phyloP scores from a whole-genome alignment of 1,284 basidiomycete genomes.

The Waitea zeae region DNA sequence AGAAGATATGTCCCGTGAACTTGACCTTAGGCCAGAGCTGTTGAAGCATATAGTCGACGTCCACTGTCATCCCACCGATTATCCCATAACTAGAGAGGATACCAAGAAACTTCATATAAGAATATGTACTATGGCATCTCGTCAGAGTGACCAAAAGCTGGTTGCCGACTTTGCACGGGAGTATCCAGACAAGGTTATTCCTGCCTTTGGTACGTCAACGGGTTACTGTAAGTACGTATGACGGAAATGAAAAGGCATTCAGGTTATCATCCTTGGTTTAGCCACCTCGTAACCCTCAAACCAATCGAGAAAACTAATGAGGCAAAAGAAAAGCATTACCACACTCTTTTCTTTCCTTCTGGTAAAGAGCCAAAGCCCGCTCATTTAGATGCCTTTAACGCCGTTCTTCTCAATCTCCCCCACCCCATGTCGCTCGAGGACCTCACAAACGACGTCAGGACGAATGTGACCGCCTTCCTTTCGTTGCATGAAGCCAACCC shows the following conservation, averaged over 20 bases:
- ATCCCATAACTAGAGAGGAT: slow-evolving; percentile 23
- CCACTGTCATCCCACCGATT: slow-evolving; percentile 71
- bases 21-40: too few relatives aligned
- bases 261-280: slow-evolving; percentile 81
- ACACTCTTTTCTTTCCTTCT: slow-evolving; percentile 33
- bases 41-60: slow-evolving; percentile 54
- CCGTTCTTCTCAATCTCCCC: slow-evolving; percentile 39
- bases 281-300: slow-evolving; percentile 43
- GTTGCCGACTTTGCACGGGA: slow-evolving; percentile 40
- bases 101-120: slow-evolving; percentile 38
- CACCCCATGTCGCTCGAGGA: slow-evolving; percentile 37
- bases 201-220: slow-evolving; percentile 55
- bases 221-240: slow-evolving; percentile 1
- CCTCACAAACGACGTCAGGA: slow-evolving; percentile 34
- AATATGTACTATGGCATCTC: slow-evolving; percentile 62
- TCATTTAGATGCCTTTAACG: slow-evolving; percentile 23
- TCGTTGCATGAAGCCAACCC: too few relatives aligned
- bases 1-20: too few relatives aligned
- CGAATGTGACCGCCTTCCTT: slow-evolving; percentile 38
- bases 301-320: too few relatives aligned
- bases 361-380: slow-evolving; percentile 13
- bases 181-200: slow-evolving; percentile 50
- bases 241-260: slow-evolving; percentile 2
- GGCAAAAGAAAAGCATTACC: slow-evolving; percentile 57
- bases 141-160: slow-evolving; percentile 38